Percentiles rank a stretch among this genome's conserved stretches.
These are phyloP conservation scores for Colletotrichum somersetense DNA, from an alignment of 2,329 filamentous ascomycete genomes.

Conservation along the genomic window DNA sequence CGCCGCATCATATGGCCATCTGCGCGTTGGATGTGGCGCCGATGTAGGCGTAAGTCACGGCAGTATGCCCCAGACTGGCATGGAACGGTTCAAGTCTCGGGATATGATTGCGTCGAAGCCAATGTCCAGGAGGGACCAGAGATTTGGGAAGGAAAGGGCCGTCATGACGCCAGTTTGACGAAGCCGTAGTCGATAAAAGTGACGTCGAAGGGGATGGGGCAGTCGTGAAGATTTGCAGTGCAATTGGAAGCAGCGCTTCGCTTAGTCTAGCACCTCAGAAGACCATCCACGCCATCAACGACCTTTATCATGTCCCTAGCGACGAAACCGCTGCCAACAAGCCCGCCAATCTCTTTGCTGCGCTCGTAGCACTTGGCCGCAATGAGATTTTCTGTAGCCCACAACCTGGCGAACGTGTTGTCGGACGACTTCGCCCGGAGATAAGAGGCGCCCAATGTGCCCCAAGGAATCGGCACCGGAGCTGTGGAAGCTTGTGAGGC, in stretches of 20 bases:
- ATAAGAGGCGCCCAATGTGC: background rate
- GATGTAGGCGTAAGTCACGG: background rate
- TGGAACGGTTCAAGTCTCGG: conserved; percentile 11
- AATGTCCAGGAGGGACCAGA: background rate
- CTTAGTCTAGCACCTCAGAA: conserved; percentile 56
- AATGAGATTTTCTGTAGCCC: conserved; percentile 44
- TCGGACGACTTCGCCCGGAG: conserved; percentile 37
- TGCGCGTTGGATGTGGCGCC: conserved; percentile 28
- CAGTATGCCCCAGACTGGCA: background rate
- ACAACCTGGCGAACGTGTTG: conserved; percentile 42
- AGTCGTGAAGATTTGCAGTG: conserved; percentile 44
- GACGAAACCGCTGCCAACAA: conserved; percentile 58
- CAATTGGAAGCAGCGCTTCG: background rate
- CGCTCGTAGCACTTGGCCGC: conserved; percentile 43
- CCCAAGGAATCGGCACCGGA: background rate
- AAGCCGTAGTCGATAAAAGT: conserved; percentile 46
- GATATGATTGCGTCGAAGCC: conserved; percentile 35
- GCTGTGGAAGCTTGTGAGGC: background rate
- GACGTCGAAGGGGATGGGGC: conserved; percentile 44
- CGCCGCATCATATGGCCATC: conserved; percentile 52
- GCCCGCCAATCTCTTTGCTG: conserved; percentile 47
- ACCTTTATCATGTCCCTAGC: conserved; percentile 59
- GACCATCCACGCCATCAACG: conserved; percentile 55
- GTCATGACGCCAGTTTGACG: conserved; percentile 34
- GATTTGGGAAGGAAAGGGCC: conserved; percentile 36